Conservation (phyloP, 2,329 filamentous ascomycete genomes). For the Xylaria sp. region DNA sequence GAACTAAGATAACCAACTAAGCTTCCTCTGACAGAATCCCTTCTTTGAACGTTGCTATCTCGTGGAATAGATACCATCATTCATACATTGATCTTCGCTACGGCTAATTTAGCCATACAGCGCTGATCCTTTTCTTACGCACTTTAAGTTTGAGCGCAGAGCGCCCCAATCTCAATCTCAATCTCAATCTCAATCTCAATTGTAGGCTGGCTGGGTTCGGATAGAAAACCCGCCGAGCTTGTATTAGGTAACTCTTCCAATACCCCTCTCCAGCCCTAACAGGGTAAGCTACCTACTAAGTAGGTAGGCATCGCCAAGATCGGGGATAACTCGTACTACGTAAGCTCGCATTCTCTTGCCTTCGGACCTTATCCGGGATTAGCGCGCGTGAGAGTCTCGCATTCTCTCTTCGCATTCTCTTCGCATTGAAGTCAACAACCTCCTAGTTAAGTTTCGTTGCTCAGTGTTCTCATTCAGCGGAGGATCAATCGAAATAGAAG, state of each 20-base stretch:
- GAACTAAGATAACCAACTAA: no score
- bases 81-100: no score
- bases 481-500: not conserved
- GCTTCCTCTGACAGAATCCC: no score
- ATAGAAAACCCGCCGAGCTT: constrained; percentile 19
- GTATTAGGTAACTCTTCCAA: not conserved
- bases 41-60: no score
- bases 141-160: no score
- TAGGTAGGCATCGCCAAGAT: not conserved
- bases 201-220: not conserved
- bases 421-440: not conserved
- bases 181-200: no score
- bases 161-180: no score
- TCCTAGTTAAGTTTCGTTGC: not conserved
- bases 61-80: no score
- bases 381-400: not conserved
- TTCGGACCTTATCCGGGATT: not conserved
- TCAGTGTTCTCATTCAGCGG: not conserved
- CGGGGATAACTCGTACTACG: no score
- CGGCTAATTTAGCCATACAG: no score
- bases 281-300: no score
- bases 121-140: no score
- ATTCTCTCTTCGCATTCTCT: constrained; percentile 12
- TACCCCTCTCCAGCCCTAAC: not conserved
- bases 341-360: constrained; percentile 27